phyloP scores from a whole-genome alignment of 345 rosid genomes.

The Hypericum androsaemum region DNA sequence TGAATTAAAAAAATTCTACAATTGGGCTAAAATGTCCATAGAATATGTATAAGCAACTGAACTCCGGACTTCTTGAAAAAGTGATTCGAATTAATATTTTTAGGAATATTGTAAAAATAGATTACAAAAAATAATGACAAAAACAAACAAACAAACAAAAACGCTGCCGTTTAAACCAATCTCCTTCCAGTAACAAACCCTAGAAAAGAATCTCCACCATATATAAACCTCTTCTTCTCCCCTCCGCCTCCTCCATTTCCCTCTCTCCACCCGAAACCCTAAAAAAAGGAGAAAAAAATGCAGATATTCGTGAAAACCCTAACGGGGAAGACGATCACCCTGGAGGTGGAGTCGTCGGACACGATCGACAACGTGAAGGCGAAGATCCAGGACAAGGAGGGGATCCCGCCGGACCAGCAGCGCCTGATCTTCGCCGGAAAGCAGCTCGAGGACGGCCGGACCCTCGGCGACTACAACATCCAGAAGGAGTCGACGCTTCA shows the following conservation, averaged over 20 bases:
- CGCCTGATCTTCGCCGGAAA: conserved; percentile 4
- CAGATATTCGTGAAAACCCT: conserved; percentile 7
- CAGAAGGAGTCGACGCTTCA: conserved; percentile 7
- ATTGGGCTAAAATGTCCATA: too few species aligned
- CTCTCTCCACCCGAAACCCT: neutral
- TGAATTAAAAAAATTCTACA: too few species aligned
- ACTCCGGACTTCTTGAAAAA: too few species aligned
- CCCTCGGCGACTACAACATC: conserved; percentile 2
- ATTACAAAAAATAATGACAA: too few species aligned
- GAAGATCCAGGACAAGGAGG: conserved; percentile 7
- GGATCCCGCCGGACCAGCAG: conserved; percentile 6
- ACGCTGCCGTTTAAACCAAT: too few species aligned
- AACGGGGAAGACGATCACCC: conserved; percentile 5
- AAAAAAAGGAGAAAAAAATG: neutral
- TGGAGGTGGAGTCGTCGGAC: conserved; percentile 5
- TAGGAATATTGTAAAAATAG: too few species aligned
- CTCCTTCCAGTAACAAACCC: too few species aligned
- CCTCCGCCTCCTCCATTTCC: neutral
- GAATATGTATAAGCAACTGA: too few species aligned
- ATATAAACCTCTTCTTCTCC: neutral
- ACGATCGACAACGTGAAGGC: conserved; percentile 5
- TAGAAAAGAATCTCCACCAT: neutral
- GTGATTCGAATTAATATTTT: too few species aligned
- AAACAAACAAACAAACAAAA: too few species aligned
- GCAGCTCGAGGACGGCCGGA: conserved; percentile 7